phyloP scores from a whole-genome alignment of 2,329 filamentous ascomycete genomes.

The Claviceps sorghi region DNA sequence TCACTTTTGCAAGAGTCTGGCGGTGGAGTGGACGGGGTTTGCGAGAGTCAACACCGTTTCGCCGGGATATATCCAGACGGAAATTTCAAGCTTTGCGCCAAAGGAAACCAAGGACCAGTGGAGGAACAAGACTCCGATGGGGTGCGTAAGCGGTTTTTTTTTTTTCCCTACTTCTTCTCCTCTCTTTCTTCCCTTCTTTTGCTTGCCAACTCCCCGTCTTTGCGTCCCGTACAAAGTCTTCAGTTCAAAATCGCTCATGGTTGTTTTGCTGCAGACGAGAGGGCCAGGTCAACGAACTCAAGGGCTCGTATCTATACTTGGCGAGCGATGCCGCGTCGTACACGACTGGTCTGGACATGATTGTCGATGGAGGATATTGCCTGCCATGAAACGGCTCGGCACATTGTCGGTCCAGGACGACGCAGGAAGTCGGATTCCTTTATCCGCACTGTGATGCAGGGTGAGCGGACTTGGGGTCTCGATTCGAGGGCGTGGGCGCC shows the following conservation, averaged over 20 bases:
- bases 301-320: constrained; percentile 70
- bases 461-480: too few relatives aligned
- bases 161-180: background rate
- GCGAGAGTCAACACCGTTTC: constrained; percentile 59
- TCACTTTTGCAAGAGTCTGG: constrained; percentile 50
- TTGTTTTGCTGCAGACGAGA: constrained; percentile 36
- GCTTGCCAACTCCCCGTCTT: too few relatives aligned
- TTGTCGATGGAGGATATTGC: constrained; percentile 63
- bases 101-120: constrained; percentile 56
- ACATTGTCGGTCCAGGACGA: background rate
- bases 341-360: constrained; percentile 59
- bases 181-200: background rate
- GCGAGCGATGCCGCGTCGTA: constrained; percentile 72
- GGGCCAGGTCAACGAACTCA: constrained; percentile 59
- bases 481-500: too few relatives aligned
- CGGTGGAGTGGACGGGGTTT: constrained; percentile 64
- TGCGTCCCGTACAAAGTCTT: too few relatives aligned
- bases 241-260: background rate
- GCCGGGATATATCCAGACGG: constrained; percentile 63
- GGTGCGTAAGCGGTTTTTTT: constrained; percentile 23
- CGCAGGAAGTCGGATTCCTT: too few relatives aligned
- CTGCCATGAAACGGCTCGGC: constrained; percentile 23
- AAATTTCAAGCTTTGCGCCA: constrained; percentile 52
- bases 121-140: constrained; percentile 70
- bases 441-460: too few relatives aligned